These are phyloP conservation scores for Alternaria brassicae DNA, from an alignment of 2,329 filamentous ascomycete species.

Conservation along the genomic window DNA sequence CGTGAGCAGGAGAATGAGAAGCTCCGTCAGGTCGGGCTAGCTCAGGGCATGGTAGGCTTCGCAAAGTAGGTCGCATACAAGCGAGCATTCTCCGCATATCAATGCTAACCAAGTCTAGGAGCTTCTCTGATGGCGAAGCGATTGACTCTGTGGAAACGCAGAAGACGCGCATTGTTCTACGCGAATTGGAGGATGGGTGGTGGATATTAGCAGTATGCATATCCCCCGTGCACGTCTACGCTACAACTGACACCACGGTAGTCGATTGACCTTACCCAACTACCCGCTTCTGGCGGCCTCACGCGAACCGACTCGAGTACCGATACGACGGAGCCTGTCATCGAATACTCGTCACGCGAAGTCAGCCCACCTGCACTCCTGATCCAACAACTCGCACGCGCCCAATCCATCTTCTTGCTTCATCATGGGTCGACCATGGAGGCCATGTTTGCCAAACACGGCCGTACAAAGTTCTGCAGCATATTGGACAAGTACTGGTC, in stretches of 20 bases:
- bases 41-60: conserved; percentile 96
- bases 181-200: conserved; percentile 90
- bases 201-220: conserved; percentile 86
- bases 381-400: conserved; percentile 79
- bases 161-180: conserved; percentile 80
- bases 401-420: conserved; percentile 83
- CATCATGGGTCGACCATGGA: conserved; percentile 82
- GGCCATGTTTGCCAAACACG: conserved; percentile 70
- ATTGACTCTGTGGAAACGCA: conserved; percentile 92
- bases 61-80: conserved; percentile 58
- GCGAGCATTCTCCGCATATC: neutral
- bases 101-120: conserved; percentile 56
- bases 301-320: conserved; percentile 29
- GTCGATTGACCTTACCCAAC: conserved; percentile 82
- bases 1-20: conserved; percentile 80
- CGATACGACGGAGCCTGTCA: conserved; percentile 48
- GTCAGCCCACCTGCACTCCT: conserved; percentile 82
- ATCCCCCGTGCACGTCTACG: neutral
- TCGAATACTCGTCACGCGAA: conserved; percentile 89
- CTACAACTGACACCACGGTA: conserved; percentile 44
- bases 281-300: conserved; percentile 60
- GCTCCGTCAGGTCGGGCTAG: conserved; percentile 90
- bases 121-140: conserved; percentile 78
- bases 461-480: conserved; percentile 72
- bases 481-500: conserved; percentile 85